Percentiles rank a stretch among this genome's conserved stretches.
These are phyloP conservation scores for Hanseniaspora taiwanica DNA, from an alignment of 805 yeast species.

Conservation along the genomic window DNA sequence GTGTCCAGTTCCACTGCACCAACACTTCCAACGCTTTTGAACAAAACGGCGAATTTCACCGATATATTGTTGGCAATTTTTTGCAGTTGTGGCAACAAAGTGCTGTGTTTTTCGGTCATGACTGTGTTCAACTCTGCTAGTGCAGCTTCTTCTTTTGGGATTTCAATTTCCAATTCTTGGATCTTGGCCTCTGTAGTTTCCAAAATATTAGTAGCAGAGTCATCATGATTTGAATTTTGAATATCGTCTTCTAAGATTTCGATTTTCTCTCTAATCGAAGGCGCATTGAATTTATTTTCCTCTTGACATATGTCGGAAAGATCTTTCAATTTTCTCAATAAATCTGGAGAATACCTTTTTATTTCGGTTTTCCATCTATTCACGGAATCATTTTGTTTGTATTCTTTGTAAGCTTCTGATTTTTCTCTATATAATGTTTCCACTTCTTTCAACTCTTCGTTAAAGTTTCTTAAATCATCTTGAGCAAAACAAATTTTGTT, in stretches of 20 bases:
- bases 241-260: conserved; percentile 35
- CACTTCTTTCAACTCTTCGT: conserved; percentile 18
- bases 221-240: conserved; percentile 24
- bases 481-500: conserved; percentile 26
- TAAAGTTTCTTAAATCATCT: conserved; percentile 19
- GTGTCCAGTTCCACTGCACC: conserved; percentile 55
- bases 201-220: conserved; percentile 25
- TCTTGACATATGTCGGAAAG: conserved; percentile 28
- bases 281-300: conserved; percentile 26
- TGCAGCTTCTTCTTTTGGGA: conserved; percentile 13
- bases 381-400: conserved; percentile 14
- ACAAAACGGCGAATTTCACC: conserved; percentile 47
- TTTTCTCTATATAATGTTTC: conserved; percentile 17
- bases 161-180: conserved; percentile 12
- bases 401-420: conserved; percentile 16
- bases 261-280: conserved; percentile 27
- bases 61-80: conserved; percentile 44
- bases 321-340: conserved; percentile 26
- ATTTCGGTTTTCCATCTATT: conserved; percentile 20
- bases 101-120: conserved; percentile 26
- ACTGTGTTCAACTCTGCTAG: conserved; percentile 20
- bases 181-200: conserved; percentile 16
- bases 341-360: conserved; percentile 26
- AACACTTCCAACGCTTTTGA: conserved; percentile 66
- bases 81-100: conserved; percentile 55